These are phyloP conservation scores for Ophiosphaerella herpotricha DNA, from an alignment of 2,329 filamentous ascomycete genomes.

Conservation along the genomic window DNA sequence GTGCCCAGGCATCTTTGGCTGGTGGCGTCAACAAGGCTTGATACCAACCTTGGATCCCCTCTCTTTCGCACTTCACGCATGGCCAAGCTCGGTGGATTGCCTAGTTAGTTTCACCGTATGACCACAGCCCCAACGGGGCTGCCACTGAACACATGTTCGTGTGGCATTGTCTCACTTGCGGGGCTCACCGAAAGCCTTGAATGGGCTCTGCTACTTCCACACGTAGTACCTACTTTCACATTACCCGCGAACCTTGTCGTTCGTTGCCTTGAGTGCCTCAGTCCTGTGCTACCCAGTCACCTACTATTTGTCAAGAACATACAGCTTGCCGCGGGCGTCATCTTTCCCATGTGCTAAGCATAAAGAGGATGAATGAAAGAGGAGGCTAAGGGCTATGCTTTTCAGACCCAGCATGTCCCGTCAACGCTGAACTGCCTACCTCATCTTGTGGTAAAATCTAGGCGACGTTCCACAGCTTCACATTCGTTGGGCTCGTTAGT, in stretches of 20 bases:
- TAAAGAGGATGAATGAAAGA: constrained; percentile 14
- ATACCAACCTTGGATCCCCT: no score
- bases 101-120: no score
- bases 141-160: background rate
- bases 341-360: constrained; percentile 10
- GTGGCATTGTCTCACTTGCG: background rate
- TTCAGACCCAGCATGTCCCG: constrained; percentile 27
- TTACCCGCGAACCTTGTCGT: constrained; percentile 9
- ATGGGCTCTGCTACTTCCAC: background rate
- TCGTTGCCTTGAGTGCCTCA: constrained; percentile 20
- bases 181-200: background rate
- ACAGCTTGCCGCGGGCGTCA: constrained; percentile 9
- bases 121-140: background rate
- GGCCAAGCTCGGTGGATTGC: no score
- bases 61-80: no score
- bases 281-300: constrained; percentile 13
- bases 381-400: constrained; percentile 13
- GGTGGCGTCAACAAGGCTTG: constrained; percentile 1
- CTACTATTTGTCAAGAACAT: constrained; percentile 29
- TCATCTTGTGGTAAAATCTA: background rate
- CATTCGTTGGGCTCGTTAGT: background rate
- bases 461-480: background rate
- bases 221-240: constrained; percentile 3
- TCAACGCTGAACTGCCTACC: background rate
- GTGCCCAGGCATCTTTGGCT: background rate